A percentile compares a stretch with the other conserved stretches of the same genome.
Evolutionary conservation across 108 stramenopile species (phyloP).

Genomic region (Cyclotella distinguenda): DNA sequence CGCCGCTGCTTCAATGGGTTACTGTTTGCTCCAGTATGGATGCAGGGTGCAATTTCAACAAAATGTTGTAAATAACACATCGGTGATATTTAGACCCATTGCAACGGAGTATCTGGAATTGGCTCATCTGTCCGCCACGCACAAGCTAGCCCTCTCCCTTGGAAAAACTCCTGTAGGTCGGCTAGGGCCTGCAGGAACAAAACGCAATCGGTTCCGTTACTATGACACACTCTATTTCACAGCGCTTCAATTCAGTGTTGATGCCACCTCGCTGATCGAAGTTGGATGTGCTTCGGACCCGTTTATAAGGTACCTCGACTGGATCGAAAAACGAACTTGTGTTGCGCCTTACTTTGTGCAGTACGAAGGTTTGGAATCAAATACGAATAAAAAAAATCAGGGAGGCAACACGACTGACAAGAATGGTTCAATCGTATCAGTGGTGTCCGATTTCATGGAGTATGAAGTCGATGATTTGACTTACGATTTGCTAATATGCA

Average conservation of each 20-base stretch:
- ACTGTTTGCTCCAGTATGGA: no score
- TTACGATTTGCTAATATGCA: constrained; percentile 35
- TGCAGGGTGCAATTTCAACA: no score
- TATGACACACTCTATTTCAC: constrained; percentile 31
- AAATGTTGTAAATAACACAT: no score
- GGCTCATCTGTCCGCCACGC: background rate
- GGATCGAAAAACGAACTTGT: constrained; percentile 31
- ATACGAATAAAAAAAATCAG: background rate
- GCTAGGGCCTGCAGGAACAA: constrained; percentile 14
- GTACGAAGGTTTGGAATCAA: constrained; percentile 27
- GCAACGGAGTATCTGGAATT: no score
- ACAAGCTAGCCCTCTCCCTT: constrained; percentile 15
- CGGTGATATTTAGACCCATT: no score
- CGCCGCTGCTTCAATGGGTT: no score
- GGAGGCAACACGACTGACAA: background rate
- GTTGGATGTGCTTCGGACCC: constrained; percentile 38
- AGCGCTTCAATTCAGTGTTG: constrained; percentile 22
- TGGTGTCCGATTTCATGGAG: constrained; percentile 38
- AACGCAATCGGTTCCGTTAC: constrained; percentile 8
- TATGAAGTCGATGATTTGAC: constrained; percentile 22
- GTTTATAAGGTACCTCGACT: constrained; percentile 22
- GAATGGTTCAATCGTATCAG: constrained; percentile 9
- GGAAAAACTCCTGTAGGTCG: constrained; percentile 14
- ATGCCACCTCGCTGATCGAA: constrained; percentile 25
- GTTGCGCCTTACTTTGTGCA: constrained; percentile 35